Evolutionary conservation across 805 yeast genomes (phyloP).

Genomic region (Candida montana): DNA sequence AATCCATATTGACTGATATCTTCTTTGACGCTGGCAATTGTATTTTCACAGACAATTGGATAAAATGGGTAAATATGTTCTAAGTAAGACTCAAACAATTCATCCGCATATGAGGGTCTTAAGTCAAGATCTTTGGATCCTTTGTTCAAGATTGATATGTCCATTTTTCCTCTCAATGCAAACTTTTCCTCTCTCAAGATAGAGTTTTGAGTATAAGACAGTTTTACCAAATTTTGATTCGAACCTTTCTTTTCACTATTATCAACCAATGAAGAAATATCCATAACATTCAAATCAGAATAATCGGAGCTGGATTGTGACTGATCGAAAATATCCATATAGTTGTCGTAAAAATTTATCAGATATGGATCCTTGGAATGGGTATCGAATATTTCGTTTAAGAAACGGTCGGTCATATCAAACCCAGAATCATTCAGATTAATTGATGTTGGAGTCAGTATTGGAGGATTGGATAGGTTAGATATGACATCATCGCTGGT

Average conservation of each 20-base stretch:
- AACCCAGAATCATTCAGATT: neutral
- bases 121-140: neutral
- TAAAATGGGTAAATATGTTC: conserved; percentile 6
- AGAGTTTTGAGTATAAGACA: neutral
- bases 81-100: conserved; percentile 2
- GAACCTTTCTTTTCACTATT: neutral
- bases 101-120: neutral
- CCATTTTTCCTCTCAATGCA: neutral
- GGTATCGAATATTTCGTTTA: conserved; percentile 3
- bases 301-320: neutral
- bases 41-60: conserved; percentile 4
- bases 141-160: neutral
- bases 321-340: neutral
- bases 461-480: neutral
- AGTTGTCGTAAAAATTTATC: conserved; percentile 1
- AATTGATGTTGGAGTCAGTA: neutral
- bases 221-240: neutral
- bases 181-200: neutral
- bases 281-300: neutral
- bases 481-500: neutral
- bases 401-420: neutral
- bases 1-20: neutral
- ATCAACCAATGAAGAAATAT: conserved; percentile 1
- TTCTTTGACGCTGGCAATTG: neutral
- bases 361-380: conserved; percentile 4